Evolutionary conservation across 2,329 filamentous ascomycete species (phyloP), one percentile per base, ranked within the genome.

Genomic region (Diaporthe australafricana): DNA sequence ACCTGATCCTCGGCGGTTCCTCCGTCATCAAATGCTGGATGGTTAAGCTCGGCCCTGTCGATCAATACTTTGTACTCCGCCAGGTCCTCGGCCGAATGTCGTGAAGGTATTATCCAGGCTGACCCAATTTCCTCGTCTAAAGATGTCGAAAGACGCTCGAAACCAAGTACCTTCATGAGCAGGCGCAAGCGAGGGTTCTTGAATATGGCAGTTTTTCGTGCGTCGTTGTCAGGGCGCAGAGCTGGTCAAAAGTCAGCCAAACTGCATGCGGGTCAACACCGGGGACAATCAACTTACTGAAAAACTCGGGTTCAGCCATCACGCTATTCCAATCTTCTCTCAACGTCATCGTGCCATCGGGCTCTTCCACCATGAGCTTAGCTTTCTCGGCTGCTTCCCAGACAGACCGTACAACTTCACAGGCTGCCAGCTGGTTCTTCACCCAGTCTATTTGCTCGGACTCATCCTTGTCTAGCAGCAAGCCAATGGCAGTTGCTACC

Each of bases 131-230:
- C 91, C 78, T 97, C 94, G 52, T 94, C 91, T 4, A 86, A 77
- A 0, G 81, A 81, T 0, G 86, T 84, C 0, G 83, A 81, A 11
- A 87, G 81, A 5, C 91, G 87, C 77, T 92, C 87, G 73, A 97
- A 89, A 0, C 93, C 93, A 22, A 92, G 86, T 0, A 96, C 86
- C 1, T 87, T 92, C 88, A 98, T 92, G 4, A 99, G 88, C 1
- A 98, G 90, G 42, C 95, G 92, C 2, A 98, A 87, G 77, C 96
- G 92, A 12, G 93, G 91, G 81, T 98, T 97, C 79, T 94, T 97
- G 85, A 97, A 97, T 82, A 98, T 91, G 32, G 94, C 92, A 27
- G 87, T 88, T 65, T 91, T 90, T 50, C 91, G 90, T 62, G 89
- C 86, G 56, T 93, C 89, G 52, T 88, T 90, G 71, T 92, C 90